phyloP scores from a whole-genome alignment of 768 basidiomycete genomes.

The Myochromella boudieri region DNA sequence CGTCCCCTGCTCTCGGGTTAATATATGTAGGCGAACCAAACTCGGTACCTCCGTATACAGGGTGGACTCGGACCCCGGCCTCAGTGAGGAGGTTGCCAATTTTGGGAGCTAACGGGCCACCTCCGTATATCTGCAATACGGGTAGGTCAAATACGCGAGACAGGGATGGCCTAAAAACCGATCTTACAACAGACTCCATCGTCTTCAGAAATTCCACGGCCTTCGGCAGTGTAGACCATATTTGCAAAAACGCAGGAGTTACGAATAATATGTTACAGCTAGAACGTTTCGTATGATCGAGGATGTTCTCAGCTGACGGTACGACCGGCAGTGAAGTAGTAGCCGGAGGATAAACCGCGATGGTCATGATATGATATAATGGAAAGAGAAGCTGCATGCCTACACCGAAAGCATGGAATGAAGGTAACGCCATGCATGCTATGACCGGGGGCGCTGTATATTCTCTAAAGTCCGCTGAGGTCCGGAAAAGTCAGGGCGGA shows the following conservation, averaged over 20 bases:
- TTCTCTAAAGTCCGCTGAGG: constrained; percentile 8
- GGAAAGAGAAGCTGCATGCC: constrained; percentile 23
- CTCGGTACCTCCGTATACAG: constrained; percentile 30
- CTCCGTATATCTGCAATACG: constrained; percentile 23
- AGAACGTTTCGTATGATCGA: constrained; percentile 21
- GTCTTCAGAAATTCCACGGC: constrained; percentile 22
- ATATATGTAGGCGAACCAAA: constrained; percentile 18
- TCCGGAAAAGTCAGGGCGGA: background rate
- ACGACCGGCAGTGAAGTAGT: constrained; percentile 25
- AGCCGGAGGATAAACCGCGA: constrained; percentile 25
- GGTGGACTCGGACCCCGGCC: constrained; percentile 25
- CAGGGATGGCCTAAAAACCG: background rate
- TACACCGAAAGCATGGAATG: constrained; percentile 30
- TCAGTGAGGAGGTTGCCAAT: constrained; percentile 26
- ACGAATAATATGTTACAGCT: constrained; percentile 21
- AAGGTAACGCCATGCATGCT: constrained; percentile 26
- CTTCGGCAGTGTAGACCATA: constrained; percentile 22
- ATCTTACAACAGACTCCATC: constrained; percentile 29
- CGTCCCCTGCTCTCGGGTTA: constrained; percentile 13
- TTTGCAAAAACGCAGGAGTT: constrained; percentile 27
- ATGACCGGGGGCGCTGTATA: constrained; percentile 5
- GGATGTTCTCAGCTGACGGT: constrained; percentile 32
- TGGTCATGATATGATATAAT: constrained; percentile 16
- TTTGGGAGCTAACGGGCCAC: constrained; percentile 29
- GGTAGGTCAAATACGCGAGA: background rate